Conservation (phyloP, 2,329 filamentous ascomycete genomes). For the Colletotrichum lindemuthianum region DNA sequence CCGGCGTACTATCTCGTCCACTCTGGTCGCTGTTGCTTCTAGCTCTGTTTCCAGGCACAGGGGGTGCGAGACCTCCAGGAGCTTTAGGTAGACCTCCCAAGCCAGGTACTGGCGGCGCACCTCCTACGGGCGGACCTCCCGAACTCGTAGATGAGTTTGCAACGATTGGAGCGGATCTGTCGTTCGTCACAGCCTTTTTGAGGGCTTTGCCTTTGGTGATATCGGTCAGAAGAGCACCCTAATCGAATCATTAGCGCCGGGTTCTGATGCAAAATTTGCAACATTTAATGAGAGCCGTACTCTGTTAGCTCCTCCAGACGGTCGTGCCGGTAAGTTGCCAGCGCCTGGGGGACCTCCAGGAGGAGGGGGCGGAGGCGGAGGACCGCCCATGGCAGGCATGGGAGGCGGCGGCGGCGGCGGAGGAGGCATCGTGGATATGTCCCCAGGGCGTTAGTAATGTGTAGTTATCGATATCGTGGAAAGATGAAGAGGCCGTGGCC, state of each 20-base stretch:
- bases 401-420: slow-evolving; percentile 78
- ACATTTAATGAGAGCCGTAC: slow-evolving; percentile 58
- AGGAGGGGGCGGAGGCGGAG: slow-evolving; percentile 73
- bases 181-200: slow-evolving; percentile 90
- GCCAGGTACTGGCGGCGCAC: slow-evolving; percentile 84
- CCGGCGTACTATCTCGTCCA: slow-evolving; percentile 54
- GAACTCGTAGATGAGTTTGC: slow-evolving; percentile 62
- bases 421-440: slow-evolving; percentile 51
- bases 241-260: slow-evolving; percentile 34
- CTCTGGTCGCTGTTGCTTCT: slow-evolving; percentile 86
- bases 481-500: background rate
- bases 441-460: background rate
- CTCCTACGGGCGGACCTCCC: slow-evolving; percentile 72
- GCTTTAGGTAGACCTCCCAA: slow-evolving; percentile 58
- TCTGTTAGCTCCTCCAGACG: slow-evolving; percentile 65
- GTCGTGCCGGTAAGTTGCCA: slow-evolving; percentile 66
- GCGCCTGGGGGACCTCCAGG: slow-evolving; percentile 44
- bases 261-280: background rate
- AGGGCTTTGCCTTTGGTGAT: slow-evolving; percentile 83
- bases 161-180: slow-evolving; percentile 84
- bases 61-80: slow-evolving; percentile 75
- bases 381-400: slow-evolving; percentile 65
- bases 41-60: slow-evolving; percentile 74
- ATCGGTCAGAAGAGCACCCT: slow-evolving; percentile 89
- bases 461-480: background rate